Conservation (phyloP, 257 asterid genomes). For the Galeopsis tetrahit region DNA sequence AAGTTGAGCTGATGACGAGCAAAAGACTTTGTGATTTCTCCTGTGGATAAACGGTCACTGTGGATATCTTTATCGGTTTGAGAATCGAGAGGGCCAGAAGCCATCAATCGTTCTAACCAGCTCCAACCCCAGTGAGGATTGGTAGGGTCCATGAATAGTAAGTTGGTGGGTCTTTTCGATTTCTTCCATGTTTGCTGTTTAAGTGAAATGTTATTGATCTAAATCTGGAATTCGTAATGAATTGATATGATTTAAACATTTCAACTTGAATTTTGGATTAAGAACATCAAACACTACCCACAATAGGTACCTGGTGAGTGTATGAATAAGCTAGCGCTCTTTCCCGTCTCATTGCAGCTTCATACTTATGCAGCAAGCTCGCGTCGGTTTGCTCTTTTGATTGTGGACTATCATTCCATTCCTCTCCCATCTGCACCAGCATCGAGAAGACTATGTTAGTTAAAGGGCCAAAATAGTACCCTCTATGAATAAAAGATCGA, state of each 20-base stretch:
- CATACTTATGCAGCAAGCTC: conserved; percentile 73
- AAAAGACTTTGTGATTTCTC: conserved; percentile 70
- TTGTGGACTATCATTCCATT: conserved; percentile 83
- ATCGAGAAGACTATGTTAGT: background rate
- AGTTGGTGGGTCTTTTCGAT: conserved; percentile 61
- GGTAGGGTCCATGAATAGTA: conserved; percentile 82
- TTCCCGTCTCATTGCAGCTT: conserved; percentile 89
- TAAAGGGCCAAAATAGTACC: background rate
- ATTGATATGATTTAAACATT: background rate
- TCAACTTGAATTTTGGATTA: background rate
- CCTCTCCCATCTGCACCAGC: conserved; percentile 77
- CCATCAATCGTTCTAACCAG: conserved; percentile 88
- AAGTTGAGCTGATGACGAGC: conserved; percentile 77
- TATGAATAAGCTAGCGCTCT: conserved; percentile 92
- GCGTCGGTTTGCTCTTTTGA: conserved; percentile 82
- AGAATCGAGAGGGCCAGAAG: conserved; percentile 59
- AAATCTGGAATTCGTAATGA: background rate
- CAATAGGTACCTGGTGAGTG: conserved; percentile 82
- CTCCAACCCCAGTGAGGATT: conserved; percentile 98
- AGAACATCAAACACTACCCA: background rate
- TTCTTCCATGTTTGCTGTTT: conserved; percentile 87
- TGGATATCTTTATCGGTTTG: conserved; percentile 55
- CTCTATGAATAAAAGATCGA: background rate
- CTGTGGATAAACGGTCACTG: conserved; percentile 44
- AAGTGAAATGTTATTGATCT: conserved; percentile 21